Base-by-base conservation (phyloP, 495 filamentous ascomycete species). In the Thozetella sp. region DNA sequence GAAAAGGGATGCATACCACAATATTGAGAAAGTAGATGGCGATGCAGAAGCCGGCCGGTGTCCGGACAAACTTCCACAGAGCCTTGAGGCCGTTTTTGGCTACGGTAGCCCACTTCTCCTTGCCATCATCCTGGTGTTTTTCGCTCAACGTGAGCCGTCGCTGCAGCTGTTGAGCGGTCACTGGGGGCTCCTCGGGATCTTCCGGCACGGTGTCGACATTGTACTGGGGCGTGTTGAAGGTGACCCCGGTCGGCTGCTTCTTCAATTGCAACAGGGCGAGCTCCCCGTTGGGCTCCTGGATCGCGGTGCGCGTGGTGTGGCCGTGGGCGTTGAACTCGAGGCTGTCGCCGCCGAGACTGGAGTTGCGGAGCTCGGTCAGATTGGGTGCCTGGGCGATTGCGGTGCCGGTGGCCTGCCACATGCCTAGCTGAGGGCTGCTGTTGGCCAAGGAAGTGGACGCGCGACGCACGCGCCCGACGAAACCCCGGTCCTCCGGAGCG, bases 1-100 rank as follows among this genome's bases (percentile, higher is more conserved):
- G 30, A 37, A 37, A 15, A 6, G 30, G 30, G 6, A 15, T 6
- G 15, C 30, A 15, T 37, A 88, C 89, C 9, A 92, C 77, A 2
- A 91, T 79, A 50, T 88, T 89, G 19, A 90, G 78, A 53, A 83
- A 83, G 69, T 92, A 92, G 37, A 91, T 64, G 0, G 81, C 84
- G 23, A 90, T 75, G 53, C 86, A 67, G 62, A 90, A 88, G 17
- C 88, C 87, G 48, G 78, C 56, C 0, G 85, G 85, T 0, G 86
- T 88, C 2, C 20, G 45, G 26, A 69, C 68, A 37, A 63, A 73
- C 19, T 63, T 69, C 71, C 71, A 73, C 45, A 73, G 65, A 17
- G 63, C 63, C 13, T 46, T 43, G 2, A 73, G 51, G 1, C 70
- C 71, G 45, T 57, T 59, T 19, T 61, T 56, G 12, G 57, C 57